Conservation (phyloP, 2,329 filamentous ascomycete genomes). For the Talaromyces islandicus region DNA sequence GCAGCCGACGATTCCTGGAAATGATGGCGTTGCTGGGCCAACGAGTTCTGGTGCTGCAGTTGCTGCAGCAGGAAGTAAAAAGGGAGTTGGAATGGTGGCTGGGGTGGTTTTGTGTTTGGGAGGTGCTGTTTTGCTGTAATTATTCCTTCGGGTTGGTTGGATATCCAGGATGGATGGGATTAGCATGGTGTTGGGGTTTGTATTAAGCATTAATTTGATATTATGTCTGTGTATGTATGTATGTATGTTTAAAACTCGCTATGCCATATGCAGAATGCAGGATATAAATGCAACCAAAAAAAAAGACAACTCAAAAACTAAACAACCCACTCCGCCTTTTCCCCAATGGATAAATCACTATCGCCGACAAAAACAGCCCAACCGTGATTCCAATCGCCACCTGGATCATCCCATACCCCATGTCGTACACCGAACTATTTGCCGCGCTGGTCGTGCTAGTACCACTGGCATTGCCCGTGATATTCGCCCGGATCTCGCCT, state of each 20-base stretch:
- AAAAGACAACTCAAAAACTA: conserved; percentile 27
- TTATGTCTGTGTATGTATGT: neutral
- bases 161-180: neutral
- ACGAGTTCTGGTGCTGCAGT: neutral
- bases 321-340: conserved; percentile 43
- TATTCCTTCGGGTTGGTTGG: neutral
- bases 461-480: conserved; percentile 24
- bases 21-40: neutral
- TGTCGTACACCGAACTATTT: conserved; percentile 37
- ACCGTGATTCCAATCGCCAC: conserved; percentile 44
- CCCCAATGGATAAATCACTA: conserved; percentile 42
- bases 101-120: neutral
- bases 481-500: conserved; percentile 41
- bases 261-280: neutral
- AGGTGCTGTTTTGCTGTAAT: neutral
- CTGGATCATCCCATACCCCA: conserved; percentile 44
- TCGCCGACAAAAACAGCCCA: conserved; percentile 40
- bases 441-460: conserved; percentile 26
- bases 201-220: neutral
- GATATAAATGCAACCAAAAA: neutral
- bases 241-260: neutral
- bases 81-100: neutral
- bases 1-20: neutral
- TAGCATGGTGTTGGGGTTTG: neutral
- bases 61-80: neutral